A percentile compares a stretch with the other conserved stretches of the same genome.
These are phyloP conservation scores for Teratosphaeria viscida DNA, from an alignment of 2,329 filamentous ascomycete species.

Conservation along the genomic window DNA sequence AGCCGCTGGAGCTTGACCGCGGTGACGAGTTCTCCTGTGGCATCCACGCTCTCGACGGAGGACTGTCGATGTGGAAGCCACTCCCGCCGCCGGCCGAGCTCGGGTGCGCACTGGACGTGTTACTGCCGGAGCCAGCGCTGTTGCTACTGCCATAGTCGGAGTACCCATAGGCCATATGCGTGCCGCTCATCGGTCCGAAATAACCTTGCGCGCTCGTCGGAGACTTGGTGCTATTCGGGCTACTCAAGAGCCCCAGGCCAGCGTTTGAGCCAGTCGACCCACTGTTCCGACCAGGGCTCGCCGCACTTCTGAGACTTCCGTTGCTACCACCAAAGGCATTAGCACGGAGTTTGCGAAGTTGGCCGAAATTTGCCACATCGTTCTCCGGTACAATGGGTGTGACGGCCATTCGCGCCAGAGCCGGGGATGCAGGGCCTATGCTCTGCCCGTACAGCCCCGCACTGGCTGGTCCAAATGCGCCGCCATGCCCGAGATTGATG, in stretches of 20 bases:
- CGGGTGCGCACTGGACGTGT: constrained; percentile 2
- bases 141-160: constrained; percentile 15
- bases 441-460: constrained; percentile 45
- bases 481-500: constrained; percentile 53
- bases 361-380: constrained; percentile 18
- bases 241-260: constrained; percentile 1
- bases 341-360: constrained; percentile 32
- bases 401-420: constrained; percentile 51
- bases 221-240: constrained; percentile 1
- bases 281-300: neutral
- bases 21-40: neutral
- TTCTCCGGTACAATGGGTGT: constrained; percentile 9
- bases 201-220: constrained; percentile 3
- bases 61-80: constrained; percentile 1
- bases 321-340: constrained; percentile 57
- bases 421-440: constrained; percentile 54
- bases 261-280: neutral
- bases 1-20: constrained; percentile 2
- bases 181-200: constrained; percentile 7
- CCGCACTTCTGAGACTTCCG: constrained; percentile 51
- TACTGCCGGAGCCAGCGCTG: constrained; percentile 7
- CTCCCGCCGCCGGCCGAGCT: neutral
- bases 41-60: constrained; percentile 1
- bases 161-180: constrained; percentile 15
- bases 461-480: constrained; percentile 37